phyloP scores from a whole-genome alignment of 768 basidiomycete species.

The Krasilnikovozyma curviuscula region DNA sequence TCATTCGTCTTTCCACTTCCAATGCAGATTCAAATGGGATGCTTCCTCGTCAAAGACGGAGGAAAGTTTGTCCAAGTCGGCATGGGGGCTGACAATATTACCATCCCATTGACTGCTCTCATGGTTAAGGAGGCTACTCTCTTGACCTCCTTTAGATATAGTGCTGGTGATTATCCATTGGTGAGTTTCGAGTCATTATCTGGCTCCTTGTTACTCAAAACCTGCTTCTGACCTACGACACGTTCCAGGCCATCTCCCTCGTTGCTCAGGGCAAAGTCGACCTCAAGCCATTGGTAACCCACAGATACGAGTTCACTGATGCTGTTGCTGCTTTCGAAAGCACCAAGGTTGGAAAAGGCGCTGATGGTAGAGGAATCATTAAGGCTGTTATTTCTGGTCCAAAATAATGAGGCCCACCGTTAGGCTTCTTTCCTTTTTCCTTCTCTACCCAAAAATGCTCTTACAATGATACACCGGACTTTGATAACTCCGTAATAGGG shows the following conservation, averaged over 20 bases:
- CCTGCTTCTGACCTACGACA: not conserved
- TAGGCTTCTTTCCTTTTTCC: too few relatives aligned
- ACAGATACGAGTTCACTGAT: conserved; percentile 62
- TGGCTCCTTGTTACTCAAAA: not conserved
- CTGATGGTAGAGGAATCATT: conserved; percentile 71
- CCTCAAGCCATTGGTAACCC: conserved; percentile 72
- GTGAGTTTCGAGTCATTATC: not conserved
- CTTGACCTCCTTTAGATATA: conserved; percentile 86
- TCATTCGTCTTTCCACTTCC: too few relatives aligned
- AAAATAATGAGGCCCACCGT: not conserved
- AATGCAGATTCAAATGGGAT: conserved; percentile 53
- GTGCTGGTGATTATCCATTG: conserved; percentile 60
- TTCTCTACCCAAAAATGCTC: too few relatives aligned
- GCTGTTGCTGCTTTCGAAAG: conserved; percentile 64
- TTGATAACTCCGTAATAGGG: too few relatives aligned
- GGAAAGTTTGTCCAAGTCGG: conserved; percentile 41
- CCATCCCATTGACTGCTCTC: conserved; percentile 48
- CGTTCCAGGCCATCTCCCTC: conserved; percentile 51
- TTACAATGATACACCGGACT: too few relatives aligned
- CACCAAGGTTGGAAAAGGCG: conserved; percentile 57
- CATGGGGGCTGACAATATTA: conserved; percentile 60
- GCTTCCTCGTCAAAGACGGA: conserved; percentile 33
- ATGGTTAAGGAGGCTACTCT: conserved; percentile 59
- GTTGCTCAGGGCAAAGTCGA: conserved; percentile 64
- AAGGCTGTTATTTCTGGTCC: conserved; percentile 48